Conservation (phyloP, 2,329 filamentous ascomycete genomes). For the Botrytis aclada region DNA sequence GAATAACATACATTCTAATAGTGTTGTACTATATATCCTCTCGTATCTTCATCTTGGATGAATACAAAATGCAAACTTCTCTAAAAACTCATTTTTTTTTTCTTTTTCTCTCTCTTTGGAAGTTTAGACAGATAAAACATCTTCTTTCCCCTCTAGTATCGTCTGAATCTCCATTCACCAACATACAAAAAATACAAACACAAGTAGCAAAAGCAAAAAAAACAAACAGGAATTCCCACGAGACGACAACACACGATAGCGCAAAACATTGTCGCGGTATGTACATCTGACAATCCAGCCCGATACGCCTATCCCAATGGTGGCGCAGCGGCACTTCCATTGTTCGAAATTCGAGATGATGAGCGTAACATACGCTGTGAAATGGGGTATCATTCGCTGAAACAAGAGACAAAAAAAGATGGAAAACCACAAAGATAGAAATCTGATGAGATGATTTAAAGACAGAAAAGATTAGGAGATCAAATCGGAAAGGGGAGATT, state of each 20-base stretch:
- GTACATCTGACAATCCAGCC: slow-evolving; percentile 39
- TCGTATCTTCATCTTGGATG: neutral
- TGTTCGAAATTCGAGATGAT: slow-evolving; percentile 37
- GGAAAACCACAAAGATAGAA: neutral
- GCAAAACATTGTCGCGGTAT: slow-evolving; percentile 51
- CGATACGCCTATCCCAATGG: slow-evolving; percentile 47
- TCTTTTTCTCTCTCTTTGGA: neutral
- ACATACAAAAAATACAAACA: neutral
- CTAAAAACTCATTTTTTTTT: neutral
- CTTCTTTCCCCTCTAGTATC: neutral
- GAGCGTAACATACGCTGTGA: slow-evolving; percentile 48
- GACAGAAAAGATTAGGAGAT: neutral
- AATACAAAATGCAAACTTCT: neutral
- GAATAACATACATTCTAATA: neutral
- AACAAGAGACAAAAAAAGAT: slow-evolving; percentile 29
- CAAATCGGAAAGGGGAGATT: slow-evolving; percentile 13
- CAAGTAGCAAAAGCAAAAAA: neutral
- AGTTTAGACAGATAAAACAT: neutral
- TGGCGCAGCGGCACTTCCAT: slow-evolving; percentile 49
- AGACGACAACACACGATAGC: slow-evolving; percentile 45
- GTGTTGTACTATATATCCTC: neutral
- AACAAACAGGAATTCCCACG: slow-evolving; percentile 31
- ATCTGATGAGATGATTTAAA: neutral
- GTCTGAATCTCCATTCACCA: neutral
- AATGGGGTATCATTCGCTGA: slow-evolving; percentile 52